Conservation (phyloP, 331 rosid species). For the Cydonia oblonga region DNA sequence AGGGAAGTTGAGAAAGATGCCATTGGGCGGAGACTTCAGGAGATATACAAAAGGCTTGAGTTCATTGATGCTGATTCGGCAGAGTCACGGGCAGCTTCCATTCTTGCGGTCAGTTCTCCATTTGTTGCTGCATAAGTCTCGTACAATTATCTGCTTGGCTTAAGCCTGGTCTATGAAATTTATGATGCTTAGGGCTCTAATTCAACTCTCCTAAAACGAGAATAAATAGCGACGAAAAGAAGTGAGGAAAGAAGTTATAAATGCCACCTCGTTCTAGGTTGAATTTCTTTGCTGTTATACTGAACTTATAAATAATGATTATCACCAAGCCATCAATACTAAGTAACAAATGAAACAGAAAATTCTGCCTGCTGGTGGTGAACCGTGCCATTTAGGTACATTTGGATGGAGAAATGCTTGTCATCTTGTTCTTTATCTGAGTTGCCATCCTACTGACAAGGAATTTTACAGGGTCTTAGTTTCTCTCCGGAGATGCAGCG, state of each 20-base stretch:
- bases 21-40: constrained; percentile 58
- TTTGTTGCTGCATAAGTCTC: constrained; percentile 13
- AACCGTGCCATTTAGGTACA: background rate
- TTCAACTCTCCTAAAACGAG: background rate
- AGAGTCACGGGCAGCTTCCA: constrained; percentile 91
- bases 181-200: background rate
- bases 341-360: background rate
- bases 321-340: background rate
- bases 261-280: background rate
- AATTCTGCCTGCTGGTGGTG: background rate
- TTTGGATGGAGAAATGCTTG: background rate
- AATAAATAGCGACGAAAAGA: background rate
- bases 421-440: background rate
- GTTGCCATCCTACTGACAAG: constrained; percentile 8
- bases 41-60: constrained; percentile 91
- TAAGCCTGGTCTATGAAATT: background rate
- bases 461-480: constrained; percentile 77
- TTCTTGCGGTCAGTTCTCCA: constrained; percentile 73
- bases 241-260: background rate
- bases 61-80: constrained; percentile 86
- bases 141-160: background rate
- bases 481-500: constrained; percentile 86
- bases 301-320: background rate
- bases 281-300: background rate
- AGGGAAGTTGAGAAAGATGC: constrained; percentile 41